A percentile compares a stretch with the other conserved stretches of the same genome.
These are phyloP conservation scores for Populus alba DNA, from an alignment of 345 rosid genomes.

Conservation along the genomic window DNA sequence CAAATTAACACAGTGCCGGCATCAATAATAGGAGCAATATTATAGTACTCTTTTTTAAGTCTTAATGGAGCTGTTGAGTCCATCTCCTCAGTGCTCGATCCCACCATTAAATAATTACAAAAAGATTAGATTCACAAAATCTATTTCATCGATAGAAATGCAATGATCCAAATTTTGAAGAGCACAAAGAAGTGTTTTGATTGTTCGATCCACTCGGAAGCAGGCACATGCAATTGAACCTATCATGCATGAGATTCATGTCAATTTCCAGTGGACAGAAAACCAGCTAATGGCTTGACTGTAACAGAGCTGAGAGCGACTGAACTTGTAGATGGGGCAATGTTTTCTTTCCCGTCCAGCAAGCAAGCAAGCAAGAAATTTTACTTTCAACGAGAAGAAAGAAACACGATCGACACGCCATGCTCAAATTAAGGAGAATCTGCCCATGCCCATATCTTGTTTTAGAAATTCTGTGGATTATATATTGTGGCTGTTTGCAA, in stretches of 20 bases:
- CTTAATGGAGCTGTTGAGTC: not conserved
- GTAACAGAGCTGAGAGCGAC: conserved; percentile 1
- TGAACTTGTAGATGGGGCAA: not conserved
- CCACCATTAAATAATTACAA: not conserved
- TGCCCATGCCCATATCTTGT: not conserved
- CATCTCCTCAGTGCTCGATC: not conserved
- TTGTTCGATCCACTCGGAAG: not conserved
- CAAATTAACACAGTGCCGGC: not conserved
- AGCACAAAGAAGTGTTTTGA: too few relatives aligned
- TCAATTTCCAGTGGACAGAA: not conserved
- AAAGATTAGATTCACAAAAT: not conserved
- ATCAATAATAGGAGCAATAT: not conserved
- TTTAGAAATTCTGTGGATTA: too few relatives aligned
- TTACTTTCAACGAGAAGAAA: not conserved
- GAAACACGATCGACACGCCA: not conserved
- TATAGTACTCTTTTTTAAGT: too few relatives aligned
- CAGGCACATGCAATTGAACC: conserved; percentile 4
- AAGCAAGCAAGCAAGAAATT: not conserved
- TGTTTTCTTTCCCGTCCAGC: too few relatives aligned
- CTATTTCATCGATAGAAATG: not conserved
- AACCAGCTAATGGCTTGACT: not conserved
- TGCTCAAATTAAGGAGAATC: not conserved
- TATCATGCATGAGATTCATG: not conserved
- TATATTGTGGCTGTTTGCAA: too few relatives aligned
- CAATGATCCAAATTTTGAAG: too few relatives aligned